Conservation (phyloP, 2,329 filamentous ascomycete genomes). For the Diaporthe nobilis region DNA sequence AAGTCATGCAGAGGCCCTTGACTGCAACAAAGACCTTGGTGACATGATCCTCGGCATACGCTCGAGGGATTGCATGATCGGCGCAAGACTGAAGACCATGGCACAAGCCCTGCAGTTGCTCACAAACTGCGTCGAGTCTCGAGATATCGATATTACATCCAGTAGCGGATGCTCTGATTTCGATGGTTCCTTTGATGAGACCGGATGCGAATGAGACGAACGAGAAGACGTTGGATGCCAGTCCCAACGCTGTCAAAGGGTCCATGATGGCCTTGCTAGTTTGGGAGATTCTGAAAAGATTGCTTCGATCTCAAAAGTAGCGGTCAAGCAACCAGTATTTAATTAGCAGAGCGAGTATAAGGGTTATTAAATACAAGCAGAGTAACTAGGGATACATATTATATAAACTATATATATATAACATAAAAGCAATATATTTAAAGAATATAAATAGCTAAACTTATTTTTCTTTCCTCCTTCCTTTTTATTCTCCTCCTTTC, state of each 20-base stretch:
- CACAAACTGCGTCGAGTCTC: background rate
- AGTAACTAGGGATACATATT: no score
- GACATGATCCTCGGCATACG: background rate
- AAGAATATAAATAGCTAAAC: no score
- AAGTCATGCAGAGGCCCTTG: background rate
- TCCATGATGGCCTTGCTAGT: background rate
- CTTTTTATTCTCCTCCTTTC: no score
- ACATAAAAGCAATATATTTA: no score
- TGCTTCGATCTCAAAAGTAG: background rate
- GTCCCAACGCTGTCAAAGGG: background rate
- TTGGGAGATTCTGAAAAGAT: background rate
- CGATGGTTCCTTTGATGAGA: background rate
- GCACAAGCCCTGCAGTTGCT: background rate
- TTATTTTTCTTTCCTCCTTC: no score
- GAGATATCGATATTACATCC: background rate
- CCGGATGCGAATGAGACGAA: background rate
- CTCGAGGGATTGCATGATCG: background rate
- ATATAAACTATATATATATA: no score
- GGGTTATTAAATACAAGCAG: no score
- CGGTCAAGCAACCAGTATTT: accelerated
- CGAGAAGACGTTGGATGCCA: background rate
- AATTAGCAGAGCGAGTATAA: background rate
- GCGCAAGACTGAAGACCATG: background rate
- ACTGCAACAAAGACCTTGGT: background rate
- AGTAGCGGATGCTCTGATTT: background rate